Evolutionary conservation across 768 basidiomycete genomes (phyloP).

Genomic region (Suillus brevipes): DNA sequence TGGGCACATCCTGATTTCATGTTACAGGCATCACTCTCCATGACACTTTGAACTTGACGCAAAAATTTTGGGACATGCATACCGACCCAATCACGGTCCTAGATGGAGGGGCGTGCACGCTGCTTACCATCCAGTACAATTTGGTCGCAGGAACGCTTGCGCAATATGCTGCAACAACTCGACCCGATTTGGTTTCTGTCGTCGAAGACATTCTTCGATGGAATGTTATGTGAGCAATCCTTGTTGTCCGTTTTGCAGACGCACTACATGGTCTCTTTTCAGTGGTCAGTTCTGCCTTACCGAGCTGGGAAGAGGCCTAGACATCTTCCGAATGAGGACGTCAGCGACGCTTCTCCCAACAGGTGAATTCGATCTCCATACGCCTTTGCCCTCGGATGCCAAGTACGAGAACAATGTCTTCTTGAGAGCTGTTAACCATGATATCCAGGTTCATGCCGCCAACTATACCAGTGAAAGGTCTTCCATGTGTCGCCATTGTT

Average conservation of each 20-base stretch:
- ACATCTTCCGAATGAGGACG: constrained; percentile 44
- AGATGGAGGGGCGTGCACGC: constrained; percentile 34
- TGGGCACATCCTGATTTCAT: neutral
- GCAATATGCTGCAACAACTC: constrained; percentile 18
- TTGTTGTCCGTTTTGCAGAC: too few species aligned
- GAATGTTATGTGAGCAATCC: neutral
- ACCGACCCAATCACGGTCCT: constrained; percentile 31
- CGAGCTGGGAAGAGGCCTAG: constrained; percentile 49
- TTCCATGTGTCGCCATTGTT: constrained; percentile 40
- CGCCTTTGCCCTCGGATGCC: constrained; percentile 35
- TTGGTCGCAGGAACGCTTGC: constrained; percentile 39
- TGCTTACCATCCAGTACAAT: constrained; percentile 41
- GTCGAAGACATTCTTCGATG: constrained; percentile 32
- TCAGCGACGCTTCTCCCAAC: constrained; percentile 38
- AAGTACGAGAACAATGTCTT: constrained; percentile 30
- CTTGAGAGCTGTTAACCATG: neutral
- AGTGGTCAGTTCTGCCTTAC: constrained; percentile 48
- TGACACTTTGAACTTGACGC: constrained; percentile 33
- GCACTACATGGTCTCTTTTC: neutral
- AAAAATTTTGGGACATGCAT: constrained; percentile 40
- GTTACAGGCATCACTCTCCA: constrained; percentile 30
- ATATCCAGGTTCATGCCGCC: constrained; percentile 45
- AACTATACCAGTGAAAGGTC: constrained; percentile 35
- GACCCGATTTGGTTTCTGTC: constrained; percentile 24
- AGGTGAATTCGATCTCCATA: constrained; percentile 41